Evolutionary conservation across 1,139 yeast species (phyloP).

Genomic region (Taphrina deformans): DNA sequence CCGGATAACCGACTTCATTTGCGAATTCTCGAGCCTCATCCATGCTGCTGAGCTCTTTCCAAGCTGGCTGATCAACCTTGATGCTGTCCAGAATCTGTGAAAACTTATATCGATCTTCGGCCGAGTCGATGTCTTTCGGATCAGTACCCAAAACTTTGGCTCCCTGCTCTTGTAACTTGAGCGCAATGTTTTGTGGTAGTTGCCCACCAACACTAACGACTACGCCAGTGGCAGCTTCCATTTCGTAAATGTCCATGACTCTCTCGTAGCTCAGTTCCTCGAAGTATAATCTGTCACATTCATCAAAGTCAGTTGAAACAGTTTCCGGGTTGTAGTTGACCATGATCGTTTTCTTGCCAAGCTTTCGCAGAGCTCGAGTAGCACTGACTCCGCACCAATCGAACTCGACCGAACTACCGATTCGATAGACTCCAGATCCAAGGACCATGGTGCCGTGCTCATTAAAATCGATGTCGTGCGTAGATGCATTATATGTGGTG

Average conservation of each 20-base stretch:
- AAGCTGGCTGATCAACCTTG: constrained; percentile 91
- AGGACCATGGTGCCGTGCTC: constrained; percentile 92
- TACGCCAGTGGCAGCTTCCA: constrained; percentile 85
- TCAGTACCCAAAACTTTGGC: constrained; percentile 90
- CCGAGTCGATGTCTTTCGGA: constrained; percentile 93
- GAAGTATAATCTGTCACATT: constrained; percentile 93
- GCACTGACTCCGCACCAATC: constrained; percentile 99
- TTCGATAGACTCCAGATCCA: constrained; percentile 98
- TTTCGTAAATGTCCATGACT: constrained; percentile 93
- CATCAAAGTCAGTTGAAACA: constrained; percentile 96
- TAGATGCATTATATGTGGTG: constrained; percentile 91
- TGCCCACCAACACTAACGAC: constrained; percentile 98
- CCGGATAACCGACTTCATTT: constrained; percentile 86
- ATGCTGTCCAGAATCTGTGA: constrained; percentile 90
- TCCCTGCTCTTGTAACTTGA: constrained; percentile 74
- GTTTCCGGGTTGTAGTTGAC: constrained; percentile 98
- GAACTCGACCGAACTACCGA: constrained; percentile 97
- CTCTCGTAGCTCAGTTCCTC: constrained; percentile 95
- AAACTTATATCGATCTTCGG: constrained; percentile 97
- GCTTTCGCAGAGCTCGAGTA: constrained; percentile 86
- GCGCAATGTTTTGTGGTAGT: constrained; percentile 94
- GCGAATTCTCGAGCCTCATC: constrained; percentile 87
- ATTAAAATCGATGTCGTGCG: constrained; percentile 77
- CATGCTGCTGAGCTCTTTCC: constrained; percentile 91
- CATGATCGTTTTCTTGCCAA: constrained; percentile 90